Base-by-base conservation (phyloP, 2,329 filamentous ascomycete species). In the Westerdykella aurantiaca region DNA sequence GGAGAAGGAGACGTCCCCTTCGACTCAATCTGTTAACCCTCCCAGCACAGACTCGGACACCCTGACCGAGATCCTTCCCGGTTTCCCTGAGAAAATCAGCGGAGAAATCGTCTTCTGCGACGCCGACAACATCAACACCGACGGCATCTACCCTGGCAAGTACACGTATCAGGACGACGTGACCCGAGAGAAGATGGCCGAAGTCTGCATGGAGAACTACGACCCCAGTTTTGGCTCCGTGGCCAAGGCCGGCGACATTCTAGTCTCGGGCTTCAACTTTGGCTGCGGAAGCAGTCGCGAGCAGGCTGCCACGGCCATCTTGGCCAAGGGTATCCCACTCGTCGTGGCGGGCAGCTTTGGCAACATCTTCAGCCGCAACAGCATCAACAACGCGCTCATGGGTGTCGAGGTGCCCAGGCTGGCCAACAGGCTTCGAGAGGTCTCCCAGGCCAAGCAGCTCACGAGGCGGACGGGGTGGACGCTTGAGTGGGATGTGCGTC, bases 131-230 rank as follows among this genome's bases (percentile, higher is more conserved):
- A 81, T 96, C 64, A 87, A 93, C 69, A 97, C 91, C 0, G 91
- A 97, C 60, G 83, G 79, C 42, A 95, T 97, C 64, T 97, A 97
- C 66, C 86, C 89, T 0, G 88, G 87, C 4, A 89, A 90, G 63
- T 89, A 88, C 66, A 96, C 90, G 0, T 97, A 97, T 69, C 88
- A 94, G 63, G 90, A 97, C 61, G 78, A 86, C 57, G 76, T 97
- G 1, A 71, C 85, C 0, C 73, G 70, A 0, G 84, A 88, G 48
- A 81, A 81, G 44, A 96, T 97, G 91, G 88, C 88, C 0, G 74
- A 86, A 52, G 89, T 90, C 0, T 90, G 86, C 68, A 96, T 97
- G 89, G 79, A 85, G 64, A 97, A 97, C 75, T 97, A 95, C 70
- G 91, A 97, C 63, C 70, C 77, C 0, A 64, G 73, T 0, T 96